Evolutionary conservation across 1,284 basidiomycete species (phyloP).

Genomic region (Mrakiaceae sp.): DNA sequence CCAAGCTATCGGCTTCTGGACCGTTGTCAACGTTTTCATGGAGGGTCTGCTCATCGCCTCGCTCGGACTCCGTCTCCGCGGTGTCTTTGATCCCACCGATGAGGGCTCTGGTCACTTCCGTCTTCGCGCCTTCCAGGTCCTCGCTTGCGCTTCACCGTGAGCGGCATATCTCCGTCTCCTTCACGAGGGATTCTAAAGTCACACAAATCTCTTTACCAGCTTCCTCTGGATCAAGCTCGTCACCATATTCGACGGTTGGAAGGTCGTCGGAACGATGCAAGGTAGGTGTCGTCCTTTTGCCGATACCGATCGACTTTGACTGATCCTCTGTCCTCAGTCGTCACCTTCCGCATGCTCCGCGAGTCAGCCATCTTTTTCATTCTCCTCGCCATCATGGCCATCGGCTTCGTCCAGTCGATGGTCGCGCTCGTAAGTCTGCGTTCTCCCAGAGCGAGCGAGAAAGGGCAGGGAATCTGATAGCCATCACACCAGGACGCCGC

Average conservation of each 20-base stretch:
- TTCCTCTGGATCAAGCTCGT: constrained; percentile 20
- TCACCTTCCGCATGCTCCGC: constrained; percentile 74
- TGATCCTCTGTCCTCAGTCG: constrained; percentile 48
- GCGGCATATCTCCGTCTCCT: constrained; percentile 28
- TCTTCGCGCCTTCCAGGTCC: constrained; percentile 68
- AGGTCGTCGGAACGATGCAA: constrained; percentile 41
- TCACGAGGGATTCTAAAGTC: too few relatives aligned
- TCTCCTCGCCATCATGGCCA: constrained; percentile 64
- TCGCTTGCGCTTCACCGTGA: constrained; percentile 77
- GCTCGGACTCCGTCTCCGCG: constrained; percentile 58
- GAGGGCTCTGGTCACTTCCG: constrained; percentile 37
- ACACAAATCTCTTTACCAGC: too few relatives aligned
- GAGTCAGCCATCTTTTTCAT: constrained; percentile 78
- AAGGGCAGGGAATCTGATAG: too few relatives aligned
- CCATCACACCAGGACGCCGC: constrained; percentile 57
- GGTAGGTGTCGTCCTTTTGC: constrained; percentile 31
- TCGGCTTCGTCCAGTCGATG: constrained; percentile 69
- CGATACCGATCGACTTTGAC: constrained; percentile 17
- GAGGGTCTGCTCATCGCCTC: constrained; percentile 59
- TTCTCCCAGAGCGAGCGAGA: too few relatives aligned
- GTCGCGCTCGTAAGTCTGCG: constrained; percentile 19
- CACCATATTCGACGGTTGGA: constrained; percentile 45
- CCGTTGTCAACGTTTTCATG: constrained; percentile 55
- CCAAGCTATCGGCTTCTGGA: constrained; percentile 67
- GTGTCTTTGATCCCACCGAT: constrained; percentile 35